These are phyloP conservation scores for Agaricus bisporus DNA, from an alignment of 768 basidiomycete species.

Conservation along the genomic window DNA sequence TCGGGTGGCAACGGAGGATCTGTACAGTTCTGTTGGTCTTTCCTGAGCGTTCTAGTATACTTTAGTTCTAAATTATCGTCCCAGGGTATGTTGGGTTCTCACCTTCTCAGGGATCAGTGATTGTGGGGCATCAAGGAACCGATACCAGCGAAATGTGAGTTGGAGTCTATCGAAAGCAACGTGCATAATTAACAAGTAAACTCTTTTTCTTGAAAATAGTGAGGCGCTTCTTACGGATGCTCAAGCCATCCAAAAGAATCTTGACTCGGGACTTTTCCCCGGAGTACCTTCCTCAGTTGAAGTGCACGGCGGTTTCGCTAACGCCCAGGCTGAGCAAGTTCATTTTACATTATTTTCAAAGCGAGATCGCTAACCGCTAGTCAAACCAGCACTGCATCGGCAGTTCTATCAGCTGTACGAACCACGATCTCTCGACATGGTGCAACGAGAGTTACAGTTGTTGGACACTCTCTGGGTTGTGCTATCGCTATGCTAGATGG, in stretches of 20 bases:
- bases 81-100: background rate
- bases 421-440: slow-evolving; percentile 25
- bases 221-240: slow-evolving; percentile 33
- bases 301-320: slow-evolving; percentile 38
- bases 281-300: slow-evolving; percentile 30
- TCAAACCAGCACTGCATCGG: slow-evolving; percentile 29
- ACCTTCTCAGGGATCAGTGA: slow-evolving; percentile 14
- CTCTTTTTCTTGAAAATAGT: slow-evolving; percentile 15
- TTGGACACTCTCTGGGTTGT: slow-evolving; percentile 38
- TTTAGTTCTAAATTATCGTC: background rate
- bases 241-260: slow-evolving; percentile 23
- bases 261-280: slow-evolving; percentile 37
- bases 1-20: slow-evolving; percentile 35
- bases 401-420: slow-evolving; percentile 34
- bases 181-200: background rate
- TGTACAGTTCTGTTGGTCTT: slow-evolving; percentile 27
- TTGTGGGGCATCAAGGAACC: slow-evolving; percentile 23
- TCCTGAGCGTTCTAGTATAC: slow-evolving; percentile 13
- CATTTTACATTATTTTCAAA: background rate
- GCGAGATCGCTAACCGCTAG: background rate
- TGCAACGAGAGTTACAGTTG: slow-evolving; percentile 30
- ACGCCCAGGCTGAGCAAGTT: slow-evolving; percentile 33
- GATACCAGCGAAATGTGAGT: slow-evolving; percentile 12
- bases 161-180: background rate
- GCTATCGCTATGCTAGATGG: slow-evolving; percentile 8